Percentiles rank a stretch among this genome's conserved stretches.
These are phyloP conservation scores for Geotrichum klebahnii DNA, from an alignment of 1,139 yeast genomes.

Conservation along the genomic window DNA sequence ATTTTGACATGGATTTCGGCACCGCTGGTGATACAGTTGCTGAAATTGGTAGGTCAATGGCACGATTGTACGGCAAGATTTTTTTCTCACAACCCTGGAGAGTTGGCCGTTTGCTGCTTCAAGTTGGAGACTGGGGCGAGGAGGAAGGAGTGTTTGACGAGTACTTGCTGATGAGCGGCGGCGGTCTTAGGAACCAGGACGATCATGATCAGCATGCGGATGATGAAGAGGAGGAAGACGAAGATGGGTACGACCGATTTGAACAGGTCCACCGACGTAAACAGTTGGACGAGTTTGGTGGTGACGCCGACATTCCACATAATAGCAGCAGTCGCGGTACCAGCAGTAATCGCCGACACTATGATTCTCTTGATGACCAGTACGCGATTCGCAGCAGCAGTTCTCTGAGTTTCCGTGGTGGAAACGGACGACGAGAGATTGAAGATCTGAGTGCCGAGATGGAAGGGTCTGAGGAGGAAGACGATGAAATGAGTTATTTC, in stretches of 20 bases:
- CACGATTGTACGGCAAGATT: constrained; percentile 63
- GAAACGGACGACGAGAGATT: constrained; percentile 13
- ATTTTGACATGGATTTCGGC: constrained; percentile 23
- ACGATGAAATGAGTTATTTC: constrained; percentile 50
- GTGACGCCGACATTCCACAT: constrained; percentile 25
- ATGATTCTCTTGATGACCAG: too few relatives aligned
- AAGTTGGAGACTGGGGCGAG: constrained; percentile 55
- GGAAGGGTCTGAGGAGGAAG: constrained; percentile 32
- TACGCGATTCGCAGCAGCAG: constrained; percentile 21
- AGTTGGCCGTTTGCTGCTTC: constrained; percentile 70
- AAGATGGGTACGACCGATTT: constrained; percentile 44
- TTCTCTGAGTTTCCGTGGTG: constrained; percentile 19
- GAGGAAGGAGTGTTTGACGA: constrained; percentile 8
- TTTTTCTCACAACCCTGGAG: constrained; percentile 85
- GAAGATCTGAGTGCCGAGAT: constrained; percentile 17
- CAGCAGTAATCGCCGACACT: constrained; percentile 8
- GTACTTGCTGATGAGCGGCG: too few relatives aligned
- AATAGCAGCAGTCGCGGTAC: constrained; percentile 17
- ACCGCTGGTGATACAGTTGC: constrained; percentile 20
- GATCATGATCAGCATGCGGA: constrained; percentile 14
- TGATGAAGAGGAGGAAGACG: constrained; percentile 33
- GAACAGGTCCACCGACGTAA: constrained; percentile 34
- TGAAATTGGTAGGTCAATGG: constrained; percentile 51
- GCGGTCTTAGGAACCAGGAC: background rate
- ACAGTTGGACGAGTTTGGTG: constrained; percentile 45